These are phyloP conservation scores for Komagataella pastoris DNA, from an alignment of 805 yeast genomes.

Conservation along the genomic window DNA sequence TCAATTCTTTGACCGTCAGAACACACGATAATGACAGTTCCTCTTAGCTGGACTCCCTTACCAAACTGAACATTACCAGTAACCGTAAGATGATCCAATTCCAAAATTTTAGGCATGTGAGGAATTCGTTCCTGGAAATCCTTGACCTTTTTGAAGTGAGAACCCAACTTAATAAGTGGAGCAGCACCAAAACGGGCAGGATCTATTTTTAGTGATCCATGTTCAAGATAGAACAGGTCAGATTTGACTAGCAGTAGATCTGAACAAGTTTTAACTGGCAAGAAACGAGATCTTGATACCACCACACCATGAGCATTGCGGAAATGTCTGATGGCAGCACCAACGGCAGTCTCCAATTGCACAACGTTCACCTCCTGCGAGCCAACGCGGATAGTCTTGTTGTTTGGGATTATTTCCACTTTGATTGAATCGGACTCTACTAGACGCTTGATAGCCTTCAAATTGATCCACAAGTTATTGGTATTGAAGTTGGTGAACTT, in stretches of 20 bases:
- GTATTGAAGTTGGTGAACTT: slow-evolving; percentile 98
- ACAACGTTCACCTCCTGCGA: slow-evolving; percentile 70
- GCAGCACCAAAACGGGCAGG: slow-evolving; percentile 81
- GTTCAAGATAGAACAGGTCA: slow-evolving; percentile 81
- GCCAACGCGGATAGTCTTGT: slow-evolving; percentile 70
- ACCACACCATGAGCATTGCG: slow-evolving; percentile 94
- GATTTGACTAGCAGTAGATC: slow-evolving; percentile 91
- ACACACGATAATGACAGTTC: slow-evolving; percentile 95
- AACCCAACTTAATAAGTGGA: slow-evolving; percentile 91
- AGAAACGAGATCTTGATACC: slow-evolving; percentile 94
- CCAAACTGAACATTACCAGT: slow-evolving; percentile 95
- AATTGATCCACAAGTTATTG: slow-evolving; percentile 93
- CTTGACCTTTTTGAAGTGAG: slow-evolving; percentile 91
- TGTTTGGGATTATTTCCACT: slow-evolving; percentile 93
- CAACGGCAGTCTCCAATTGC: slow-evolving; percentile 97
- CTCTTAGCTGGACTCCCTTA: slow-evolving; percentile 80
- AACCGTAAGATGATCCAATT: slow-evolving; percentile 92
- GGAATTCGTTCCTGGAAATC: slow-evolving; percentile 84
- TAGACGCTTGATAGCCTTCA: slow-evolving; percentile 86
- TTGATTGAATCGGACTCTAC: slow-evolving; percentile 73
- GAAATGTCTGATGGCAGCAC: slow-evolving; percentile 97
- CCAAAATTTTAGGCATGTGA: slow-evolving; percentile 92
- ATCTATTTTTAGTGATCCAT: slow-evolving; percentile 80
- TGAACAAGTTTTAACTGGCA: slow-evolving; percentile 96
- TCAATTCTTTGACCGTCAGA: slow-evolving; percentile 95